Evolutionary conservation across 371 early-diverging fungal genomes (phyloP), one percentile per base, ranked within the genome.

Genomic region (Mucor velutinosus): DNA sequence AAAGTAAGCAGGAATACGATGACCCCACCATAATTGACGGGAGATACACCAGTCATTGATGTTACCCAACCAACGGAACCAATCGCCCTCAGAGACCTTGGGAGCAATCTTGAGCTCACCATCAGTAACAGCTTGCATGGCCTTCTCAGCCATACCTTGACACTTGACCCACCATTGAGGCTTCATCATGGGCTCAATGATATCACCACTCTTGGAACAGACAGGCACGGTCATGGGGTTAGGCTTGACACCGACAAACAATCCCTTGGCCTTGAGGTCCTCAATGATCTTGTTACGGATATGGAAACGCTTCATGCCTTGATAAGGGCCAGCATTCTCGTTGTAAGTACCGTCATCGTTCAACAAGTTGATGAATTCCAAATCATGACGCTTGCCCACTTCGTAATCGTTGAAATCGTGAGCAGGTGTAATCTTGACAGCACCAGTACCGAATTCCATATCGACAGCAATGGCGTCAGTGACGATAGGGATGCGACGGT

Each of bases 11-110:
- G 99, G 99, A 19, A 99, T 87, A 76, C 96, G 92, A 78, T 99
- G 99, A 45, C 99, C 99, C 99, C 99, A 99, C 99, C 99, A 99
- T 58, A 99, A 86, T 86, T 99, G 99, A 73, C 99, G 94, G 8
- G 97, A 97, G 60, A 98, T 92, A 79, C 98, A 99, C 99, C 99
- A 83, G 39, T 83, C 83, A 72, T 96, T 94, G 70, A 96, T 96
- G 82, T 95, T 95, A 53, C 89, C 93, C 69, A 99, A 87, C 99
- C 99, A 99, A 64, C 90, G 85, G 90, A 94, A 95, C 97, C 96
- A 99, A 49, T 96, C 97, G 66, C 87, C 92, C 75, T 97, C 95
- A 7, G 96, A 94, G 11, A 91, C 86, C 78, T 90, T 88, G 57
- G 99, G 99, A 37, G 82, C 71, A 71, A 99, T 99, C 73, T 90